Base-by-base conservation (phyloP, 768 basidiomycete species). In the Xanthoconium purpureum region DNA sequence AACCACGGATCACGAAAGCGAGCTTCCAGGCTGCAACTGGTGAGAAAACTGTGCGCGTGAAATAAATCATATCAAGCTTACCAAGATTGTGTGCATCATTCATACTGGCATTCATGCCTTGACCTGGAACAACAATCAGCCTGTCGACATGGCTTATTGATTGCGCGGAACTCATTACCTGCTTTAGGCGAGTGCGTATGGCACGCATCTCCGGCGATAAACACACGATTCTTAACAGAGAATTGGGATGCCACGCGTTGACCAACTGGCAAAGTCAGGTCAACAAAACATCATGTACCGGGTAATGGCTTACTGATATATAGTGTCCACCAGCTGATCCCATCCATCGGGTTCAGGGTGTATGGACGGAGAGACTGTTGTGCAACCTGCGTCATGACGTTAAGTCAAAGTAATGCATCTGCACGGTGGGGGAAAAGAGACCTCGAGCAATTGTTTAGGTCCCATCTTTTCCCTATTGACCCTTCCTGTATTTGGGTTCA, bases 191-290 rank as follows among this genome's bases (percentile, higher is more conserved):
- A 78, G 47, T 76, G 76, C 17, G 76, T 78, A 54, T 77, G 78
- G 37, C 78, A 83, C 3, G 81, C 81, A 58, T 53, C 81, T 13
- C 83, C 82, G 0, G 78, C 83, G 46, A 84, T 83, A 60, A 84
- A 81, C 3, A 83, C 72, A 6, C 83, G 78, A 33, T 82, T 67
- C 39, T 75, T 58, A 1, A 74, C 62, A 2, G 78, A 76, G 66
- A 78, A 84, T n/a, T 70, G 70, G 32, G 80, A 75, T 14, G 82
- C 81, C 9, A 84, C 78, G 5, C 83, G 76, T 62, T 84, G 82
- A 2, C 81, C 81, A 47, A 84, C 82, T 81, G 37, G 33, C 15
- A 32, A 28, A 12, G 17, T 59, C 35, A 50, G 47, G 11, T n/a
- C 6, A 46, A 35, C 12, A 20, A 49, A 30, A 38, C 29, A 28